Evolutionary conservation across 805 yeast species (phyloP).

Genomic region (Grigorovia humatica): DNA sequence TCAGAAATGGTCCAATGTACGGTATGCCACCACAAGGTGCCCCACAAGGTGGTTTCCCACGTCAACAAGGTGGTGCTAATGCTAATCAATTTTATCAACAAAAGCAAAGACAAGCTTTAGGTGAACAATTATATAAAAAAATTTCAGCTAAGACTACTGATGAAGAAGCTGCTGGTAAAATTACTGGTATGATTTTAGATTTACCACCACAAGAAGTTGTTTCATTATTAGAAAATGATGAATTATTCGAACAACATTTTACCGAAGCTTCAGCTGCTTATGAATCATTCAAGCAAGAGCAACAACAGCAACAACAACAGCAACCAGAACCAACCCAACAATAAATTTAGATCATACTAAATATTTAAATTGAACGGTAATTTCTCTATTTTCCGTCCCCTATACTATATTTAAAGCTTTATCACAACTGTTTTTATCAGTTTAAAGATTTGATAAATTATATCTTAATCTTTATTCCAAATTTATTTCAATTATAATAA

Average conservation of each 20-base stretch:
- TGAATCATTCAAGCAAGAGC: constrained; percentile 69
- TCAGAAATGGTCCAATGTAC: constrained; percentile 70
- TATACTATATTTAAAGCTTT: background rate
- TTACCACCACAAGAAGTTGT: constrained; percentile 87
- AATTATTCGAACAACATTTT: constrained; percentile 79
- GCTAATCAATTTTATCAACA: constrained; percentile 52
- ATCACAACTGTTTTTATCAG: background rate
- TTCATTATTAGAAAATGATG: constrained; percentile 82
- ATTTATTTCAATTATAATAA: too few relatives aligned
- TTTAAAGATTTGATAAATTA: background rate
- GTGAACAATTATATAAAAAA: constrained; percentile 94
- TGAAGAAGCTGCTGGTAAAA: constrained; percentile 94
- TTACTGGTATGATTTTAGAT: constrained; percentile 97
- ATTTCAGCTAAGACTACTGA: constrained; percentile 80
- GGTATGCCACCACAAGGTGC: constrained; percentile 70
- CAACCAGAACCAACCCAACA: constrained; percentile 1
- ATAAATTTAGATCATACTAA: background rate
- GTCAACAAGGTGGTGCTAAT: constrained; percentile 24
- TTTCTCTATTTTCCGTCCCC: background rate
- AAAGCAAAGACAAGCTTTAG: constrained; percentile 94
- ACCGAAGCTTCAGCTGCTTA: constrained; percentile 92
- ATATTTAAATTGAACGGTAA: background rate
- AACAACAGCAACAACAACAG: constrained; percentile 22
- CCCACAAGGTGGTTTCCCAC: constrained; percentile 44
- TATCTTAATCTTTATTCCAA: background rate